Base-by-base conservation (phyloP, 371 early-diverging fungal genomes). In the Gilbertella persicaria region DNA sequence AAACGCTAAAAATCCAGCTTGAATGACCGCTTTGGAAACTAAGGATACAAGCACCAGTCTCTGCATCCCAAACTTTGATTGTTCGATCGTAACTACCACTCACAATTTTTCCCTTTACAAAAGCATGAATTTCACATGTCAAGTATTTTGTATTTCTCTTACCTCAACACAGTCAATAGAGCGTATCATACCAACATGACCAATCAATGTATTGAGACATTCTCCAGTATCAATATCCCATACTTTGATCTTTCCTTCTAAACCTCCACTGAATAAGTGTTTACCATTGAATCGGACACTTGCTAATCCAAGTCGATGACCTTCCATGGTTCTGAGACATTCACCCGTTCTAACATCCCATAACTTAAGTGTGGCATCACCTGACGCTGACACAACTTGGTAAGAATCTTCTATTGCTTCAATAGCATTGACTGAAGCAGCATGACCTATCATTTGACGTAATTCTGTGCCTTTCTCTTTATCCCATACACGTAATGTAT, bases 1-100 rank as follows among this genome's bases (percentile, higher is more conserved):
- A 88, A 10, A 94, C 91, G 67, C 91, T 90, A 71, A 95, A 95
- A 12, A 96, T 93, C 94, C 95, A 94, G 58, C 88, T 87, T 0
- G 84, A 65, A 60, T 94, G 91, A 20, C 84, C 91, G 33, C 78
- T 83, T 50, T 80, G 75, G 43, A 91, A 83, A 64, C 86, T 80
- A 24, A 89, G 59, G 3, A 72, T 29, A 28, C 78, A 74, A 23
- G 55, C 42, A 6, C 69, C 69, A 12, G 66, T 64, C 17, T 62
- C 55, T 2, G 82, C 58, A 60, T 97, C 92, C 95, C 97, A 99
- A 21, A 98, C 91, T 66, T 92, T 94, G 47, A 99, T 81, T 0
- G 94, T 89, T 50, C 94, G 91, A 72, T 99, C 99, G 67, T 98
- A 97, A 30, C 78, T 72, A 12, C 78, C 78, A 24, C 62, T 78